Conservation (phyloP, 2,329 filamentous ascomycete species). For the Aspergillus ibericus region DNA sequence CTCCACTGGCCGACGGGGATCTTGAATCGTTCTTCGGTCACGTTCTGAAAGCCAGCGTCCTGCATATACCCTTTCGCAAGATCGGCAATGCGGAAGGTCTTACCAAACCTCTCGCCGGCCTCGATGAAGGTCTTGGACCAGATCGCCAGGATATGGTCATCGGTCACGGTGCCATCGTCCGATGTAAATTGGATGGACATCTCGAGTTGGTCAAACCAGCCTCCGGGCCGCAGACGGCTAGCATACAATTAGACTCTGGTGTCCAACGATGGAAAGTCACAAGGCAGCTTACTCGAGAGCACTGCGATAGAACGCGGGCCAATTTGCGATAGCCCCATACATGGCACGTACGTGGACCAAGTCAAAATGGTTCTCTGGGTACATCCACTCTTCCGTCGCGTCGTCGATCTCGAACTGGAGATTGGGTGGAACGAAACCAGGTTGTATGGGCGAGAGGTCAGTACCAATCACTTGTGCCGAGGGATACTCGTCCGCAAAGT, state of each 20-base stretch:
- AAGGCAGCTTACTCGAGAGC: constrained; percentile 15
- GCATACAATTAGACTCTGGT: neutral
- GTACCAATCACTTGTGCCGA: constrained; percentile 59
- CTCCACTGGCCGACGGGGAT: constrained; percentile 34
- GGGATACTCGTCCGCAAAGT: constrained; percentile 46
- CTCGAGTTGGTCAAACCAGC: constrained; percentile 28
- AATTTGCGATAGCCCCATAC: constrained; percentile 25
- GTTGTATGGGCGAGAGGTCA: constrained; percentile 65
- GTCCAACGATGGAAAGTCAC: neutral
- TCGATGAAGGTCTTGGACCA: constrained; percentile 32
- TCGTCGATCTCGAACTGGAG: constrained; percentile 71
- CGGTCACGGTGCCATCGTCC: constrained; percentile 23
- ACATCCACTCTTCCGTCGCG: constrained; percentile 56
- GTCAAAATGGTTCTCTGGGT: constrained; percentile 51
- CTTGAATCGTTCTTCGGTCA: constrained; percentile 30
- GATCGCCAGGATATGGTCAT: constrained; percentile 24
- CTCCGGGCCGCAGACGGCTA: constrained; percentile 26
- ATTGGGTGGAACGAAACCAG: constrained; percentile 62
- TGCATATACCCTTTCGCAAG: constrained; percentile 26
- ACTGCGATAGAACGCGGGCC: constrained; percentile 24
- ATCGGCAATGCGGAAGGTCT: constrained; percentile 28
- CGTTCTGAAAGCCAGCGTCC: constrained; percentile 30
- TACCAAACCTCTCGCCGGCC: constrained; percentile 30
- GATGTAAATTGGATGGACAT: constrained; percentile 28
- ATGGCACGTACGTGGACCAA: constrained; percentile 49